Evolutionary conservation across 2,329 filamentous ascomycete genomes (phyloP), one percentile per base, ranked within the genome.

Genomic region (Xylariaceae sp.): DNA sequence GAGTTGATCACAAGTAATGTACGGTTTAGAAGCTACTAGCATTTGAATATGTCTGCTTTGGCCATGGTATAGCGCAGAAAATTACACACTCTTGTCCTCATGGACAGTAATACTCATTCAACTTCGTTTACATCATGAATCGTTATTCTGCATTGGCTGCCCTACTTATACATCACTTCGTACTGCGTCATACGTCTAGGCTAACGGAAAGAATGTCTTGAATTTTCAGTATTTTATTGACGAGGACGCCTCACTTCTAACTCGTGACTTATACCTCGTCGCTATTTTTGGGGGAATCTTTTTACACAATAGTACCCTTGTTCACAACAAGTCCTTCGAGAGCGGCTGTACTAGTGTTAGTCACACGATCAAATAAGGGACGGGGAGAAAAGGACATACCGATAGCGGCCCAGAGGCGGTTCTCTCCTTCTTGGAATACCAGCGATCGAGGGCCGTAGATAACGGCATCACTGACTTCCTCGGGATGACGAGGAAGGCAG

Each of bases 281-380:
- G 2, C 6, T 13, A 47, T 47, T 35, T 23, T 13, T 6, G 15
- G 37, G 9, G 9, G 9, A 2, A 11, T 4, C 10, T 47, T 55
- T 18, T 59, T 15, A 39, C 45, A 17, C 97, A 89, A 64, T 13
- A 45, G 87, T 86, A 15, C 94, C 94, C 77, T 92, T 92, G 72
- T 97, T 96, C n/a, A 95, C 89, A 17, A 97, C 89, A 72, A 97
- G 97, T 0, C 82, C 89, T 72, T 97, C 91, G 34, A 97, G 74
- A 2, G 86, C 89, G 69, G 90, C 88, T 84, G 47, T n/a, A 41
- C n/a, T 11, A 34, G 48, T 61, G 52, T 66, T 53, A 66, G 50
- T 57, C 45, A 51, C 5, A 55, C n/a, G 7, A 58, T 51, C 55
- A 52, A 9, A 55, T 58, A 5, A 23, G 13, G 56, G 5, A 9